Percentiles rank a stretch among this genome's conserved stretches.
These are phyloP conservation scores for Venustampulla echinocandica DNA, from an alignment of 495 filamentous ascomycete genomes.

Conservation along the genomic window DNA sequence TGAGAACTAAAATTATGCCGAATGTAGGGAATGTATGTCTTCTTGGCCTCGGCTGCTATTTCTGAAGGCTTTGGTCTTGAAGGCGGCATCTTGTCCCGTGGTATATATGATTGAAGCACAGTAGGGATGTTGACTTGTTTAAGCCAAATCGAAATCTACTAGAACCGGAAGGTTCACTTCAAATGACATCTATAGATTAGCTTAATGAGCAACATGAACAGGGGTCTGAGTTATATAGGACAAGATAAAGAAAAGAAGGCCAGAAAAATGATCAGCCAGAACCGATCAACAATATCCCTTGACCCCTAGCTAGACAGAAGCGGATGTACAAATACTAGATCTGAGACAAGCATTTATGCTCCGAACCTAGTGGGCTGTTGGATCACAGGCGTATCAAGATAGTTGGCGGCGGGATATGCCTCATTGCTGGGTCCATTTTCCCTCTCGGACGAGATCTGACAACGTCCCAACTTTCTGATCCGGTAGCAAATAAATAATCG, in stretches of 20 bases:
- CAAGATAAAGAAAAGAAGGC: slow-evolving; percentile 1
- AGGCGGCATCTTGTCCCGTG: slow-evolving; percentile 49
- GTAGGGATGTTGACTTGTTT: not conserved
- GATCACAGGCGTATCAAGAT: too few relatives aligned
- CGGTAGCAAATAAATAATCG: not conserved
- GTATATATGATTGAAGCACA: not conserved
- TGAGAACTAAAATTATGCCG: slow-evolving; percentile 36
- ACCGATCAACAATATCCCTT: slow-evolving; percentile 5
- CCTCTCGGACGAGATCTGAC: too few relatives aligned
- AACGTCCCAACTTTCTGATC: too few relatives aligned
- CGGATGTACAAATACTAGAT: not conserved
- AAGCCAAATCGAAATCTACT: too few relatives aligned
- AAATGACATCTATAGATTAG: too few relatives aligned
- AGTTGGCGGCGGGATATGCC: too few relatives aligned
- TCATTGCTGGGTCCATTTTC: too few relatives aligned
- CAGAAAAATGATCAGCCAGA: slow-evolving; percentile 4
- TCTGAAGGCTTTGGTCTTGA: slow-evolving; percentile 59
- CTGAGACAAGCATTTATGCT: not conserved
- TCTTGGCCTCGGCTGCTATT: slow-evolving; percentile 61
- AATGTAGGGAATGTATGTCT: slow-evolving; percentile 51
- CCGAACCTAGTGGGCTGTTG: not conserved
- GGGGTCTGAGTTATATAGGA: slow-evolving; percentile 17
- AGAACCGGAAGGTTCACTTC: too few relatives aligned
- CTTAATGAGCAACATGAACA: slow-evolving; percentile 3
- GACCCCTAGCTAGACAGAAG: not conserved